Percentiles rank a stretch among this genome's conserved stretches.
These are phyloP conservation scores for Colletotrichum somersetense DNA, from an alignment of 2,329 filamentous ascomycete species.

Conservation along the genomic window DNA sequence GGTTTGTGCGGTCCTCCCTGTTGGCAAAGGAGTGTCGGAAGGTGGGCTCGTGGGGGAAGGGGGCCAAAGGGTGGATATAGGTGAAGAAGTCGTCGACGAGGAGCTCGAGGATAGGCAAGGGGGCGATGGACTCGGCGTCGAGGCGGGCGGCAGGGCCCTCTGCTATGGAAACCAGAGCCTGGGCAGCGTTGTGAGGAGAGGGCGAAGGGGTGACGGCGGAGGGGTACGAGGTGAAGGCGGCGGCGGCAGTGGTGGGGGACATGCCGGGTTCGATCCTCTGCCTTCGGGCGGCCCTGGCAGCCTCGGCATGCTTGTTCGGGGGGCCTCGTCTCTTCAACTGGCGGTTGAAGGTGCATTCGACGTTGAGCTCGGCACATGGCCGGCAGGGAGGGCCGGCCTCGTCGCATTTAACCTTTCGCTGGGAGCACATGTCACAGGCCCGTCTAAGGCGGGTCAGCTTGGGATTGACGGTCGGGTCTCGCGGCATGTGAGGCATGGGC, in stretches of 20 bases:
- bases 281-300: constrained; percentile 66
- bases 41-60: constrained; percentile 83
- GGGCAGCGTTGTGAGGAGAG: constrained; percentile 61
- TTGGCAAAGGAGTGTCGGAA: constrained; percentile 77
- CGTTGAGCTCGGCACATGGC: constrained; percentile 67
- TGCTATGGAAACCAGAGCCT: constrained; percentile 62
- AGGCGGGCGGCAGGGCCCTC: constrained; percentile 54
- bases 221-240: constrained; percentile 15
- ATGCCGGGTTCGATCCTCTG: constrained; percentile 53
- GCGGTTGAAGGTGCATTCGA: constrained; percentile 69
- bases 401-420: constrained; percentile 73
- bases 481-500: constrained; percentile 23
- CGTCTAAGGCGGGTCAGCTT: constrained; percentile 69
- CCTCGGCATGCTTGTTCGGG: constrained; percentile 70
- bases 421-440: constrained; percentile 72
- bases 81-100: constrained; percentile 87
- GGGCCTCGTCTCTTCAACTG: constrained; percentile 70
- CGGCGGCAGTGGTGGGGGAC: constrained; percentile 9
- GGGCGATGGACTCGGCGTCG: constrained; percentile 78
- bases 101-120: constrained; percentile 74
- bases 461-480: constrained; percentile 59
- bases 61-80: constrained; percentile 81
- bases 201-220: constrained; percentile 49
- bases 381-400: constrained; percentile 68
- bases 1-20: constrained; percentile 74